Evolutionary conservation across 257 asterid genomes (phyloP).

Genomic region (Scutellaria galericulata): DNA sequence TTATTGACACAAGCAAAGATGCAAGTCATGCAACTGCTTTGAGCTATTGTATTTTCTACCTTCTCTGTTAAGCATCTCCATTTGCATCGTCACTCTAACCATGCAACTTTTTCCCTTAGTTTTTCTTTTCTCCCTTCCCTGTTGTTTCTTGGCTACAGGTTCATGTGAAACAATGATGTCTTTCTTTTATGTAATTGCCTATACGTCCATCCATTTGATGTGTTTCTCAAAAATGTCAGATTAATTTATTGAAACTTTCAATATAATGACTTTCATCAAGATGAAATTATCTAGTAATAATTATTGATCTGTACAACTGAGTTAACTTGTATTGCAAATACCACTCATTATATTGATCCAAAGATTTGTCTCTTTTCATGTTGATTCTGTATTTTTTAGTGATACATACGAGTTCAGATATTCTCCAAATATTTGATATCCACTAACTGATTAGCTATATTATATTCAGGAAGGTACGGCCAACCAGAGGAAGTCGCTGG

Average conservation of each 20-base stretch:
- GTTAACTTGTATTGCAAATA: neutral
- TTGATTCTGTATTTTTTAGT: neutral
- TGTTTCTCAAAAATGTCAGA: slow-evolving; percentile 11
- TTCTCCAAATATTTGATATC: slow-evolving; percentile 11
- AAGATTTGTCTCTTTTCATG: neutral
- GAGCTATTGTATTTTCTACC: neutral
- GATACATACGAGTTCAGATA: neutral
- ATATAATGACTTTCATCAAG: neutral
- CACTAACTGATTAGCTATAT: slow-evolving; percentile 14
- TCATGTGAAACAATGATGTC: neutral
- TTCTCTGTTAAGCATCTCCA: slow-evolving; percentile 1
- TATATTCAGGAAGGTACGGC: slow-evolving; percentile 61
- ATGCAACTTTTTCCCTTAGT: neutral
- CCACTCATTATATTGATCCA: neutral
- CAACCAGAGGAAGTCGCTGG: slow-evolving; percentile 70
- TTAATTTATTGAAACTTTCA: neutral
- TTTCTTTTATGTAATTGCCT: slow-evolving; percentile 5
- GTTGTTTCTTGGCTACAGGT: neutral
- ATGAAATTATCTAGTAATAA: neutral
- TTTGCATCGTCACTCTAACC: slow-evolving; percentile 5
- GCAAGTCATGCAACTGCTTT: slow-evolving; percentile 8
- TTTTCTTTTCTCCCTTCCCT: neutral
- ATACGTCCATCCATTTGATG: neutral
- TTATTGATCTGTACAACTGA: neutral
- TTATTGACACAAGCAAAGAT: slow-evolving; percentile 2